Evolutionary conservation across 225 moss, liverwort and hornwort species (phyloP).

Genomic region (Sphagnum tenellum): DNA sequence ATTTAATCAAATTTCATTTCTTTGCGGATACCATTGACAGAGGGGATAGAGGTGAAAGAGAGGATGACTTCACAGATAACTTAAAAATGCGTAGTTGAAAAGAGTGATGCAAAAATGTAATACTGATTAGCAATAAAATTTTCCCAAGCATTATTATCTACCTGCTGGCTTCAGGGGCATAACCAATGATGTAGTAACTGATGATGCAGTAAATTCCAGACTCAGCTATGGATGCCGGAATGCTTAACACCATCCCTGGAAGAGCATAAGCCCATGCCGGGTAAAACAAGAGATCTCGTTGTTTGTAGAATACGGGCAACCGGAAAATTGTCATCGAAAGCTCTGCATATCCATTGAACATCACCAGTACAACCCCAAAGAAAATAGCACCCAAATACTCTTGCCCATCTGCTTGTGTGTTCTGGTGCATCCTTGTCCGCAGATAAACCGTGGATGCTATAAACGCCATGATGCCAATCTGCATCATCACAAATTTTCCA

Average conservation of each 20-base stretch:
- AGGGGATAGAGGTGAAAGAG: no score
- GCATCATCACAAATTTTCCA: constrained; percentile 1
- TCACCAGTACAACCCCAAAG: constrained; percentile 54
- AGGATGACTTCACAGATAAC: no score
- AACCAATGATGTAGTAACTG: constrained; percentile 71
- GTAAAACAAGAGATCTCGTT: constrained; percentile 61
- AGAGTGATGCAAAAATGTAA: no score
- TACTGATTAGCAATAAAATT: not conserved
- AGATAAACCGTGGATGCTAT: constrained; percentile 60
- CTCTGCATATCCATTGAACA: constrained; percentile 83
- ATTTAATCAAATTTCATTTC: no score
- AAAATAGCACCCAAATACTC: constrained; percentile 54
- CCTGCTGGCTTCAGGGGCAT: constrained; percentile 64
- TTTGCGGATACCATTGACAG: no score
- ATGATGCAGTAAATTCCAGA: constrained; percentile 51
- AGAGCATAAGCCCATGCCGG: constrained; percentile 76
- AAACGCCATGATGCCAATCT: constrained; percentile 55
- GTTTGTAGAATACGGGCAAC: constrained; percentile 77
- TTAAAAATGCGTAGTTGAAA: no score
- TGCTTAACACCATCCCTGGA: constrained; percentile 45
- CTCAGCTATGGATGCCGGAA: constrained; percentile 57
- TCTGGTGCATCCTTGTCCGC: constrained; percentile 53
- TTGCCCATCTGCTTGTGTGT: constrained; percentile 42
- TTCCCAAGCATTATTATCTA: constrained; percentile 4
- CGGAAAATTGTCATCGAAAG: constrained; percentile 63